phyloP scores from a whole-genome alignment of 345 rosid species.

The Melastoma malabathricum region DNA sequence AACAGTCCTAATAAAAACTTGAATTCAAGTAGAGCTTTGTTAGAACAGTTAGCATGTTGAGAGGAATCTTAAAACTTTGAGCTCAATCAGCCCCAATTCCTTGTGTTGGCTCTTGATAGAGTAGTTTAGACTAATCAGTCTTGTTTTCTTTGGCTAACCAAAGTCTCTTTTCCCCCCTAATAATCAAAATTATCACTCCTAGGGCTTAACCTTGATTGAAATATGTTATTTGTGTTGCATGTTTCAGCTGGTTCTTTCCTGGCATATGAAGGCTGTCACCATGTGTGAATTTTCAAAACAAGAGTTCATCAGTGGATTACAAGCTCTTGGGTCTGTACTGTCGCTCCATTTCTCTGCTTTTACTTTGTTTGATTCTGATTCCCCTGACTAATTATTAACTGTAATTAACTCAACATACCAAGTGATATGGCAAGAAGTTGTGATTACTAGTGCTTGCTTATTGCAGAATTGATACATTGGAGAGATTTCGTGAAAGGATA shows the following conservation, averaged over 20 bases:
- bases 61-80: too few species aligned
- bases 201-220: neutral
- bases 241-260: constrained; percentile 83
- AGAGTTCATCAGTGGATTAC: constrained; percentile 76
- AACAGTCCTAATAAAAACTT: too few species aligned
- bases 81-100: too few species aligned
- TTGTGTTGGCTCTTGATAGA: too few species aligned
- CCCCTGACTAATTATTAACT: neutral
- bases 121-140: too few species aligned
- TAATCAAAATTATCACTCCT: too few species aligned
- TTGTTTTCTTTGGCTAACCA: too few species aligned
- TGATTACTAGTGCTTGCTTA: constrained; percentile 13
- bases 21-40: too few species aligned
- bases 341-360: neutral
- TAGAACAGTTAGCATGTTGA: too few species aligned
- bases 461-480: constrained; percentile 84
- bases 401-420: neutral
- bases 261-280: constrained; percentile 99
- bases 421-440: constrained; percentile 4
- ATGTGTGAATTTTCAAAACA: constrained; percentile 92
- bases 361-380: neutral
- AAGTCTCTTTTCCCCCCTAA: too few species aligned
- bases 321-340: constrained; percentile 59
- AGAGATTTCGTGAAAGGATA: constrained; percentile 71
- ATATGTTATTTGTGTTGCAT: constrained; percentile 1